Base-by-base conservation (phyloP, 257 asterid genomes). In the Mitragyna speciosa region DNA sequence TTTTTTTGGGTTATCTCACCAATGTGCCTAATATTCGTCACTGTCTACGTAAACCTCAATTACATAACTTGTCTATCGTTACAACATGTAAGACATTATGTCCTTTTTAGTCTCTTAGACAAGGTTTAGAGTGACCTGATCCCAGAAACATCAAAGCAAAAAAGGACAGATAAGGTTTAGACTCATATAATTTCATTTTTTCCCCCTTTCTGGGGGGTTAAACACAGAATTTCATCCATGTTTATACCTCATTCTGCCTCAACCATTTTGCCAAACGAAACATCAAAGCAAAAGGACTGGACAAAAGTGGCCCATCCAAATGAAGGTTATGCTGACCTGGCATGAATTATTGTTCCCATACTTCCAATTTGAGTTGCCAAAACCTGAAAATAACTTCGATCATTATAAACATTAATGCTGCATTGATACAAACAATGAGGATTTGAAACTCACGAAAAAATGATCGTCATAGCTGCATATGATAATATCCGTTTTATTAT, bases 301-400 rank as follows among this genome's bases (percentile, higher is more conserved):
- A 76, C 9, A 78, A 24, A 78, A 82, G 31, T 49, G 56, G 54
- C 43, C 45, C 1, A 69, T 51, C 16, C 10, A 26, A 79, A 43
- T 11, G 24, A 11, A 65, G 56, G 9, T 2, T 39, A 63, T 26
- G 41, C 82, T 31, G 39, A 95, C 99, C 99, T 91, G 75, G 97
- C 96, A 48, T 92, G 97, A 83, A 95, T 76, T 84, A 95, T 89
- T 39, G 99, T 93, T 41, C 98, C 99, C 97, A 95, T 91, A 86
- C 96, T 90, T 85, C 99, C 98, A 67, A 95, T 91, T 90, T 95
- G 98, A 86, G 97, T 93, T 30, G 89, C 97, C 82, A 95, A 80
- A 36, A 92, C 96, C 99, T 95, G 89, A 9, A 85, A 84, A 45
- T 15, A 66, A 47, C 22, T 36, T 12, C 72, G 80, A 70, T 41